Conservation (phyloP, 1,284 basidiomycete genomes). For the Cronartium ribicola region DNA sequence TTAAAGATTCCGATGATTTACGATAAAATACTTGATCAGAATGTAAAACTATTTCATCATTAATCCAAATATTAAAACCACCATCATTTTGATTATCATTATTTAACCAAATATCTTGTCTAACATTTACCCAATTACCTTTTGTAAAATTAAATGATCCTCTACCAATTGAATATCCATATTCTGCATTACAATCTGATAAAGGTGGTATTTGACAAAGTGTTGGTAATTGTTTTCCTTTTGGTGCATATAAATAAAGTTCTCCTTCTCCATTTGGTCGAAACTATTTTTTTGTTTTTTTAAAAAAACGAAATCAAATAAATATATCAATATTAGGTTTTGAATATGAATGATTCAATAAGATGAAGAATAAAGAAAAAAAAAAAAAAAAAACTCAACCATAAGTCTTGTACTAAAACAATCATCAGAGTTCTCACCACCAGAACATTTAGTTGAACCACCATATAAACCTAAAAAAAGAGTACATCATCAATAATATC, state of each 20-base stretch:
- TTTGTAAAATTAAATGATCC: conserved; percentile 42
- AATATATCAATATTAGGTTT: too few species aligned
- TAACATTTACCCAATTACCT: conserved; percentile 44
- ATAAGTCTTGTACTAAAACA: conserved; percentile 54
- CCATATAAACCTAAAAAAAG: conserved; percentile 51
- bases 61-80: conserved; percentile 42
- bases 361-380: too few species aligned
- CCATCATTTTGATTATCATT: conserved; percentile 38
- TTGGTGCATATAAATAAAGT: conserved; percentile 58
- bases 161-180: conserved; percentile 45
- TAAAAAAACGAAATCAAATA: too few species aligned
- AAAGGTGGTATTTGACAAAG: conserved; percentile 43
- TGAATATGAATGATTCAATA: too few species aligned
- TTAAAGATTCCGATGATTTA: background rate
- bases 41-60: conserved; percentile 12
- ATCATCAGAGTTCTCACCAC: conserved; percentile 51
- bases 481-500: background rate
- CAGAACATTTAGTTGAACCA: conserved; percentile 53
- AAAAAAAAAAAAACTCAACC: conserved; percentile 47
- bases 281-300: background rate
- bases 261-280: conserved; percentile 49
- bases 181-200: conserved; percentile 44
- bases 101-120: conserved; percentile 43
- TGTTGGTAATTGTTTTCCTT: conserved; percentile 43
- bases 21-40: conserved; percentile 5